Conservation (phyloP, 305 asterid species). For the Caryopteris hybrid region DNA sequence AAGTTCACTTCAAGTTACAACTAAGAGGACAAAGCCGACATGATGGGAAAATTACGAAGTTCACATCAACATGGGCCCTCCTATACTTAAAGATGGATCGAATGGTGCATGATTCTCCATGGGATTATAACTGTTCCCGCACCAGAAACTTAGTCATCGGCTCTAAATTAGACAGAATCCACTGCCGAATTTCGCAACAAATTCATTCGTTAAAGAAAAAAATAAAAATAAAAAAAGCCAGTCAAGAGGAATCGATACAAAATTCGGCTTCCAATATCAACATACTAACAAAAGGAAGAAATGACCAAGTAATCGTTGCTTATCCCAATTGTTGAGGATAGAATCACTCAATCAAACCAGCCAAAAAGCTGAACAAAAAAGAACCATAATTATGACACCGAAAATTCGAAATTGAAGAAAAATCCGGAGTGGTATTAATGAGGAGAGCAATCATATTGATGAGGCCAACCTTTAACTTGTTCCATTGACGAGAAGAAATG, state of each 20-base stretch:
- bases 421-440: not conserved
- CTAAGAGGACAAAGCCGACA: not conserved
- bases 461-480: slow-evolving; percentile 38
- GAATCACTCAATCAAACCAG: not conserved
- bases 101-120: not conserved
- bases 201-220: not conserved
- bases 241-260: not conserved
- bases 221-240: not conserved
- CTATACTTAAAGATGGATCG: not conserved
- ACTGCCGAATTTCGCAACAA: not conserved
- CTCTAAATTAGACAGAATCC: not conserved
- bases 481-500: slow-evolving; percentile 32
- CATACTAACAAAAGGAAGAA: not conserved
- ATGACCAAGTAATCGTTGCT: not conserved
- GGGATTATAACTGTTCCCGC: not conserved
- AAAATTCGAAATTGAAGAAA: not conserved
- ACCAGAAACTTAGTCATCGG: slow-evolving; percentile 8
- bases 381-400: not conserved
- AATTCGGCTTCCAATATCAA: slow-evolving; percentile 5
- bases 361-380: not conserved
- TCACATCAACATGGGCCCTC: not conserved
- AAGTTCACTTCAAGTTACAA: not conserved
- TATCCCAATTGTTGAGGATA: not conserved
- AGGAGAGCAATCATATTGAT: not conserved
- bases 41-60: not conserved